phyloP scores from a whole-genome alignment of 192 early-diverging fungal genomes.

The Coemansia sp. region DNA sequence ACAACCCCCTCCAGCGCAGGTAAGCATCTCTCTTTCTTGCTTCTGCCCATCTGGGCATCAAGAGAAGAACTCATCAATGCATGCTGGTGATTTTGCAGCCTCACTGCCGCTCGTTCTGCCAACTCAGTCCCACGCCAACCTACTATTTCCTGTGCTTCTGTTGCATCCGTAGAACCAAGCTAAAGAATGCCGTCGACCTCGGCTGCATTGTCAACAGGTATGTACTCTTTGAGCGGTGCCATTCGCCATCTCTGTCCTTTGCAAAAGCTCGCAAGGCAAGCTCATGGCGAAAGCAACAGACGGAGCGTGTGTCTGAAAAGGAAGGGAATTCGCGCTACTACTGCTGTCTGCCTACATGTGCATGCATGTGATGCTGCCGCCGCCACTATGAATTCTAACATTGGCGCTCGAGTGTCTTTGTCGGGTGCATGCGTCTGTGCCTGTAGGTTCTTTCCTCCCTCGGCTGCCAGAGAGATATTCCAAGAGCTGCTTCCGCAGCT shows the following conservation, averaged over 20 bases:
- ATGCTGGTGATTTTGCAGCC: not conserved
- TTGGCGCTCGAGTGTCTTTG: too few relatives aligned
- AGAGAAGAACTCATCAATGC: not conserved
- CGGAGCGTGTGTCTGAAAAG: too few relatives aligned
- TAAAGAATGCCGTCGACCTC: slow-evolving; percentile 29
- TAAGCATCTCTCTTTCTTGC: too few relatives aligned
- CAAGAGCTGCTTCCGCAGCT: slow-evolving; percentile 71
- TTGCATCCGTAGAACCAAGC: slow-evolving; percentile 27
- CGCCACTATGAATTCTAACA: not conserved
- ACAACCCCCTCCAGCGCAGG: slow-evolving; percentile 53
- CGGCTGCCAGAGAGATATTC: slow-evolving; percentile 68
- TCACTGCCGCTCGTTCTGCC: not conserved
- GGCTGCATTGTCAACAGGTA: slow-evolving; percentile 18
- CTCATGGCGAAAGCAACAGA: too few relatives aligned
- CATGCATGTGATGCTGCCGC: not conserved
- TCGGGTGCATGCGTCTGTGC: not conserved
- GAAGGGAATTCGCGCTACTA: too few relatives aligned
- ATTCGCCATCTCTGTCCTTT: too few relatives aligned
- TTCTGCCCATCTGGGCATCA: too few relatives aligned
- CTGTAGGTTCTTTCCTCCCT: slow-evolving; percentile 63
- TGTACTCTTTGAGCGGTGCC: too few relatives aligned
- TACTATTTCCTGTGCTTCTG: not conserved
- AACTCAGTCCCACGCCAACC: too few relatives aligned
- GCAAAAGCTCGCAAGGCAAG: too few relatives aligned
- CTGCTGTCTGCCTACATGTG: too few relatives aligned